A percentile compares a stretch with the other conserved stretches of the same genome.
These are phyloP conservation scores for Pisolithus microcarpus DNA, from an alignment of 768 basidiomycete genomes.

Conservation along the genomic window DNA sequence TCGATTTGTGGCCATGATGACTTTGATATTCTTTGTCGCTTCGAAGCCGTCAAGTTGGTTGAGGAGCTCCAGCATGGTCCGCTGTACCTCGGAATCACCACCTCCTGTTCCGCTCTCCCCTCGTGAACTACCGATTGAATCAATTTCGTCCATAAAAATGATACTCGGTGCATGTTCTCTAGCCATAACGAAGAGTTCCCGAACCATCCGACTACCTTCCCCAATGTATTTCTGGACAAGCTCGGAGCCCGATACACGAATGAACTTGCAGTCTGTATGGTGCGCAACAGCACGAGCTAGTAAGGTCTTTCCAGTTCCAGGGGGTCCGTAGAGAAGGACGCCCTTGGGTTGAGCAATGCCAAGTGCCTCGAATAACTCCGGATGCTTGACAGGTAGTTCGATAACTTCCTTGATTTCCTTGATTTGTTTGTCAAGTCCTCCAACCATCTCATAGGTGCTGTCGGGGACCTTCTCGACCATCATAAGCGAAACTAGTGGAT, in stretches of 20 bases:
- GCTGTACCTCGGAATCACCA: conserved; percentile 84
- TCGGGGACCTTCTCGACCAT: conserved; percentile 99
- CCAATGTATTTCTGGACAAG: conserved; percentile 98
- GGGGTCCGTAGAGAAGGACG: conserved; percentile 91
- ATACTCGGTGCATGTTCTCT: conserved; percentile 95
- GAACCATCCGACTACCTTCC: conserved; percentile 93
- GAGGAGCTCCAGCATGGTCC: conserved; percentile 84
- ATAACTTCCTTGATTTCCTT: conserved; percentile 99
- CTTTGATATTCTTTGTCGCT: conserved; percentile 77
- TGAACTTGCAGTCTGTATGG: conserved; percentile 97
- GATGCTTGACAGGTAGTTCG: conserved; percentile 95
- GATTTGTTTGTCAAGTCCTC: conserved; percentile 95
- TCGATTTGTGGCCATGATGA: conserved; percentile 96
- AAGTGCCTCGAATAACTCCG: conserved; percentile 91
- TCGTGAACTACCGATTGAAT: conserved; percentile 90
- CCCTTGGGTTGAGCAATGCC: conserved; percentile 98
- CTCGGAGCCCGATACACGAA: conserved; percentile 89
- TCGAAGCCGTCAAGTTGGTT: conserved; percentile 89
- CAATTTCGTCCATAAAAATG: conserved; percentile 99
- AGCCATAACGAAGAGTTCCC: conserved; percentile 98
- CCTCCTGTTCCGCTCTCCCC: conserved; percentile 74
- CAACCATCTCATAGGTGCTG: conserved; percentile 99
- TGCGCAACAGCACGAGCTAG: conserved; percentile 94
- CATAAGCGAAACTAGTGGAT: conserved; percentile 97
- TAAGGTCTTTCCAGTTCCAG: conserved; percentile 94